Conservation (phyloP, 225 moss, liverwort and hornwort species). For the Pseudoscleropodium purum region DNA sequence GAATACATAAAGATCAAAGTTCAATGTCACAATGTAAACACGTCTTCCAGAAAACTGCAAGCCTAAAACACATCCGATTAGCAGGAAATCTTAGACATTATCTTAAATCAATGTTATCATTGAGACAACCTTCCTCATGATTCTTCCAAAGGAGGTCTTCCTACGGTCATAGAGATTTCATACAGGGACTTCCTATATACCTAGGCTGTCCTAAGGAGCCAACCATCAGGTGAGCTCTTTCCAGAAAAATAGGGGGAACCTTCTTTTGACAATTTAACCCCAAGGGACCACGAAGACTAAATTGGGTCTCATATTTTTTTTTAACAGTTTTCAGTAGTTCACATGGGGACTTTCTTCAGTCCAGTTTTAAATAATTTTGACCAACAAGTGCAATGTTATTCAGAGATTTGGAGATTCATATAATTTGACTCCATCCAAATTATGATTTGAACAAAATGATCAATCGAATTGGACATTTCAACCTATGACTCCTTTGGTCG, state of each 20-base stretch:
- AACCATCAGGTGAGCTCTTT: not conserved
- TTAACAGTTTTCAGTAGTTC: not conserved
- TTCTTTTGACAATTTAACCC: not conserved
- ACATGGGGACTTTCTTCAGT: not conserved
- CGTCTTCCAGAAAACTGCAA: not conserved
- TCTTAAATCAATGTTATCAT: not conserved
- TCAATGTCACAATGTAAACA: not conserved
- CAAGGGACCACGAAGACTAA: not conserved
- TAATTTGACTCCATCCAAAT: not conserved
- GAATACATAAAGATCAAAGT: not conserved
- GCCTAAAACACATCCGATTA: not conserved
- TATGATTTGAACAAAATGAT: not conserved
- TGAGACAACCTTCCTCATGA: not conserved
- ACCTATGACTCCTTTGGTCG: not conserved
- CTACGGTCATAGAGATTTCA: not conserved
- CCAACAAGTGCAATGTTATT: not conserved
- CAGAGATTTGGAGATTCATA: not conserved
- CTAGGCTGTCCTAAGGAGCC: not conserved
- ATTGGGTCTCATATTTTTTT: not conserved
- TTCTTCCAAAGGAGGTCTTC: not conserved
- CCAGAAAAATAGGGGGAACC: not conserved
- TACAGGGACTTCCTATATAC: not conserved
- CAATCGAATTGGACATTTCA: not conserved
- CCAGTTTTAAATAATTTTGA: not conserved
- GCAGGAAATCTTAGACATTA: not conserved